These are phyloP conservation scores for Zizania palustris DNA, from an alignment of 202 grass and related monocot species.

Conservation along the genomic window DNA sequence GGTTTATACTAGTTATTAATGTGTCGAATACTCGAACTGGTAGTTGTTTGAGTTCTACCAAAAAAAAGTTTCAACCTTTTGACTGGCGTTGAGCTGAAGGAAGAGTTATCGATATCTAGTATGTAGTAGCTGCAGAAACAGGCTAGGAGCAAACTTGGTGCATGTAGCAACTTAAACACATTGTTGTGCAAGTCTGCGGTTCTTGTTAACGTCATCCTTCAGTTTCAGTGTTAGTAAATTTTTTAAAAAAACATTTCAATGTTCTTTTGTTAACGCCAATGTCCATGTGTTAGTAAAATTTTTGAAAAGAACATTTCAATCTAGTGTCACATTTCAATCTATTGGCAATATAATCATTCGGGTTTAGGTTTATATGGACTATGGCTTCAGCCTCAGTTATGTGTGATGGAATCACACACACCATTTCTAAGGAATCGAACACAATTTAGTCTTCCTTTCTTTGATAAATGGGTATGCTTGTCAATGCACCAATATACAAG, in stretches of 20 bases:
- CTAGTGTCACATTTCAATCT: not conserved
- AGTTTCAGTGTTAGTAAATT: not conserved
- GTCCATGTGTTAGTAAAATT: not conserved
- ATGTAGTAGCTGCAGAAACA: not conserved
- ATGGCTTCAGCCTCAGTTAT: not conserved
- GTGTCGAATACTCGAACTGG: not conserved
- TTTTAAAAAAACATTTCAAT: not conserved
- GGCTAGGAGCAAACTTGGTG: conserved; percentile 1
- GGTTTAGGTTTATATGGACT: no score
- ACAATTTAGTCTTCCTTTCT: not conserved
- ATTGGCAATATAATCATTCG: not conserved
- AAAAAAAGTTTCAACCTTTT: not conserved
- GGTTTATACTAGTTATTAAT: not conserved
- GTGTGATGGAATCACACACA: conserved; percentile 5
- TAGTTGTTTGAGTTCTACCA: conserved; percentile 12
- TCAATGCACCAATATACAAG: not conserved
- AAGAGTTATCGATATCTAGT: not conserved
- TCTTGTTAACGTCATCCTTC: not conserved
- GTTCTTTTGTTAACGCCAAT: no score
- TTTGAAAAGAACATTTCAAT: not conserved
- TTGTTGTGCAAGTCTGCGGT: not conserved
- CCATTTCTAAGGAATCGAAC: no score
- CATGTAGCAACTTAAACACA: not conserved
- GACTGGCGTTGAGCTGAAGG: not conserved
- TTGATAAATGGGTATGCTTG: not conserved